These are phyloP conservation scores for Euphorbia tirucalli DNA, from an alignment of 345 rosid species.

Conservation along the genomic window DNA sequence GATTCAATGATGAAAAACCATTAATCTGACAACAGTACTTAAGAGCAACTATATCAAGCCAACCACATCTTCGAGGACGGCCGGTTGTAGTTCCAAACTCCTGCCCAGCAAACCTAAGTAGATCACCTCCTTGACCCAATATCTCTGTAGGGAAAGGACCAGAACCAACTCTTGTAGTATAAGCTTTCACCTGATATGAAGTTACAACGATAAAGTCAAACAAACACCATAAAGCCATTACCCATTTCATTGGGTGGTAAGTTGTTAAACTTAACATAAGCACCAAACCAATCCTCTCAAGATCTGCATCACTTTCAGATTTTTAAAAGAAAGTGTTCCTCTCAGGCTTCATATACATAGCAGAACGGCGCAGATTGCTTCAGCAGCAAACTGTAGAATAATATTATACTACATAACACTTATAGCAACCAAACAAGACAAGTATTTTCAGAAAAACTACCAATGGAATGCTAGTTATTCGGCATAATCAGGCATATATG, in stretches of 20 bases:
- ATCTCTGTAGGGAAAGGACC: conserved; percentile 98
- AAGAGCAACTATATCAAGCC: conserved; percentile 96
- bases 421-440: not conserved
- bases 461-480: not conserved
- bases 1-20: conserved; percentile 91
- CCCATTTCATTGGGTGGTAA: not conserved
- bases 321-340: not conserved
- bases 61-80: conserved; percentile 98
- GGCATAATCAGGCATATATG: not conserved
- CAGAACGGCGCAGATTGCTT: not conserved
- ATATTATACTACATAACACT: not conserved
- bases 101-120: conserved; percentile 82
- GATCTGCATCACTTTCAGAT: not conserved
- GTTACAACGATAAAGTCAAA: not conserved
- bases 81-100: conserved; percentile 98
- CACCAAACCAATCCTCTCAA: not conserved
- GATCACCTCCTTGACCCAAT: conserved; percentile 82
- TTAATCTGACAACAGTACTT: conserved; percentile 82
- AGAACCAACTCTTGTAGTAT: conserved; percentile 97
- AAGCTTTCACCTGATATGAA: conserved; percentile 76
- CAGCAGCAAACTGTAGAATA: not conserved
- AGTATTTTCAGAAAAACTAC: not conserved
- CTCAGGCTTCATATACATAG: not conserved
- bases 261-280: not conserved
- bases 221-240: not conserved